Conservation (phyloP, 345 rosid species). For the Raphanus raphanistrum region DNA sequence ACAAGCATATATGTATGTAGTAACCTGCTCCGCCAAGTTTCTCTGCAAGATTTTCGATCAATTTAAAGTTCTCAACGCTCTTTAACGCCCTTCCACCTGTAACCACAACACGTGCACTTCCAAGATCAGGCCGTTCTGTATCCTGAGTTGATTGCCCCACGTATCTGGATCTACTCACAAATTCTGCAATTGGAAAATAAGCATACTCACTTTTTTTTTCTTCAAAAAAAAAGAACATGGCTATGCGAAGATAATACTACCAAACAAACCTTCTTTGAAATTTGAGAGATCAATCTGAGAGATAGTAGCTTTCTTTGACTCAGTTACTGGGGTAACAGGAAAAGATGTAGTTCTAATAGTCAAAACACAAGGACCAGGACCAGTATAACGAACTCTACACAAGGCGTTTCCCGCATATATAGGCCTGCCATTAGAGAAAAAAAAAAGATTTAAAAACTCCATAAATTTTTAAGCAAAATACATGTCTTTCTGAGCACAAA, state of each 20-base stretch:
- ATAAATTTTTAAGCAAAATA: no score
- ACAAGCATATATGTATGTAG: background rate
- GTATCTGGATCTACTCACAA: conserved; percentile 63
- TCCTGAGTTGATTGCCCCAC: conserved; percentile 69
- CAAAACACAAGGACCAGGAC: conserved; percentile 76
- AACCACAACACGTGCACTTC: conserved; percentile 80
- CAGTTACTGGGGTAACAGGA: conserved; percentile 44
- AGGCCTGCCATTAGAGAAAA: conserved; percentile 54
- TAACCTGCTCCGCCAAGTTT: conserved; percentile 97
- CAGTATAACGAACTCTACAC: conserved; percentile 75
- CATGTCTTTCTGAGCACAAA: no score
- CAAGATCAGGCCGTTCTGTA: conserved; percentile 94
- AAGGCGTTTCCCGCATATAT: conserved; percentile 99
- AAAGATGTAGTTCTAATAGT: conserved; percentile 82
- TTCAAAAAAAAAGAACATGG: background rate
- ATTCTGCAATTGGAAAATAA: conserved; percentile 46
- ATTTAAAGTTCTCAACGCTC: conserved; percentile 88
- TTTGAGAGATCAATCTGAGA: conserved; percentile 91
- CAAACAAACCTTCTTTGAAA: conserved; percentile 68
- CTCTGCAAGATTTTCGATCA: conserved; percentile 94
- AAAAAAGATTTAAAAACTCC: background rate
- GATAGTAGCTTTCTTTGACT: conserved; percentile 60
- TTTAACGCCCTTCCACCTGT: conserved; percentile 93
- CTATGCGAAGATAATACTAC: conserved; percentile 26
- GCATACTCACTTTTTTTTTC: background rate